phyloP scores from a whole-genome alignment of 768 basidiomycete species.

The Mycena metata region DNA sequence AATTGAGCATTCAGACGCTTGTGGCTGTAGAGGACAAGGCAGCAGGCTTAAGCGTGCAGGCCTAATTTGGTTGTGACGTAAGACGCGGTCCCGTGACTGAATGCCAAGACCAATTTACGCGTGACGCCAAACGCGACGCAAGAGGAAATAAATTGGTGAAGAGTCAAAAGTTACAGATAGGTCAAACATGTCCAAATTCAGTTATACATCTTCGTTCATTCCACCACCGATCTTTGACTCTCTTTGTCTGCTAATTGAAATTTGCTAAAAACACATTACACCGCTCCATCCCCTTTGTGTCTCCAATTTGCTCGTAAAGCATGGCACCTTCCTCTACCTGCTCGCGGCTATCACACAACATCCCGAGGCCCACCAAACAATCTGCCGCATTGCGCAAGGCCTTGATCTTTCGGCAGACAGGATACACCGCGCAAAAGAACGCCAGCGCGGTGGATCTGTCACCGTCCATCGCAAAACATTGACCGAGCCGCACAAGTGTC shows the following conservation, averaged over 20 bases:
- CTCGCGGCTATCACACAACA: conserved; percentile 8
- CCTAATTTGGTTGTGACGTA: no score
- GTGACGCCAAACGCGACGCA: no score
- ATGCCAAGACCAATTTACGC: no score
- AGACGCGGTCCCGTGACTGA: no score
- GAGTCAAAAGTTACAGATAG: no score
- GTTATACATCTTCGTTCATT: no score
- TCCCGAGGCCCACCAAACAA: conserved; percentile 29
- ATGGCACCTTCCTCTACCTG: conserved; percentile 18
- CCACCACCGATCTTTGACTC: no score
- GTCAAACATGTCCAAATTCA: no score
- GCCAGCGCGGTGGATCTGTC: conserved; percentile 13
- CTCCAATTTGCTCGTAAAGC: conserved; percentile 29
- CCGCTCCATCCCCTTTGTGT: conserved; percentile 12
- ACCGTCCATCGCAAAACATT: conserved; percentile 29
- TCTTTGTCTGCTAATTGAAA: no score
- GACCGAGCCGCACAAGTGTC: conserved; percentile 35
- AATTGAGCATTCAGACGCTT: background rate
- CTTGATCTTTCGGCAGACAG: conserved; percentile 31
- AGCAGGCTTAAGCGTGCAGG: no score
- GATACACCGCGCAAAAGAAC: conserved; percentile 33
- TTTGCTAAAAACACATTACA: background rate
- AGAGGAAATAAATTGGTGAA: no score
- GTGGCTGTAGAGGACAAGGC: background rate
- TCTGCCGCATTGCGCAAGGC: conserved; percentile 25